phyloP scores from a whole-genome alignment of 2,329 filamentous ascomycete genomes.

The Hypoxylon sp. region DNA sequence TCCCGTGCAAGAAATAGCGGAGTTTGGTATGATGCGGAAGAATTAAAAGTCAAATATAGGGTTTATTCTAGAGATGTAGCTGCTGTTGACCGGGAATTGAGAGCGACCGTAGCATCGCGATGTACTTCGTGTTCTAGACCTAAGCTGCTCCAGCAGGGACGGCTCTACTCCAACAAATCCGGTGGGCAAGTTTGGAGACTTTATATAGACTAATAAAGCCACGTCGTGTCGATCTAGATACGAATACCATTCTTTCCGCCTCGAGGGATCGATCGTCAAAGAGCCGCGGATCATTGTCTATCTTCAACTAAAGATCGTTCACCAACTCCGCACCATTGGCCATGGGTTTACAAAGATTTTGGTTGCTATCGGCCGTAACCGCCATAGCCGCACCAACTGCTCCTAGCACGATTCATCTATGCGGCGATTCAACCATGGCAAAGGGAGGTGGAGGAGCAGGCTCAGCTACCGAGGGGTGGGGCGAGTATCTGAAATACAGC shows the following conservation, averaged over 20 bases:
- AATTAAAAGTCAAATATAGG: constrained; percentile 14
- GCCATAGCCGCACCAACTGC: constrained; percentile 46
- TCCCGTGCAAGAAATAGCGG: constrained; percentile 4
- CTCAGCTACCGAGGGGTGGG: constrained; percentile 70
- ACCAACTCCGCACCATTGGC: neutral
- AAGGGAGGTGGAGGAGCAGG: constrained; percentile 60
- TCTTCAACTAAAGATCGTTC: neutral
- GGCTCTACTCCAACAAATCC: neutral
- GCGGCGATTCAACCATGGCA: constrained; percentile 75
- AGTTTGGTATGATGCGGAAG: constrained; percentile 25
- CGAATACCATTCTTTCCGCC: neutral
- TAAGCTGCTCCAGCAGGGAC: neutral
- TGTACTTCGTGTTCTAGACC: constrained; percentile 24
- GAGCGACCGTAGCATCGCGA: constrained; percentile 22
- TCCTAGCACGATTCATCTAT: constrained; percentile 65
- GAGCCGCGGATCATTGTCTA: constrained; percentile 4
- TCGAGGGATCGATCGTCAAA: constrained; percentile 12
- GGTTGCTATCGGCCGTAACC: constrained; percentile 32
- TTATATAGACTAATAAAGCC: constrained; percentile 20
- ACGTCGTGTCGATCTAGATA: constrained; percentile 12
- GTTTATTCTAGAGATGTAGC: constrained; percentile 13
- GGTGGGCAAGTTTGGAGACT: constrained; percentile 5
- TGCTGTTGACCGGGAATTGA: constrained; percentile 11
- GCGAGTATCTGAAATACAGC: constrained; percentile 69
- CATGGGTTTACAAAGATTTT: constrained; percentile 25